These are phyloP conservation scores for Mortierella sp. DNA, from an alignment of 371 early-diverging fungal genomes.

Conservation along the genomic window DNA sequence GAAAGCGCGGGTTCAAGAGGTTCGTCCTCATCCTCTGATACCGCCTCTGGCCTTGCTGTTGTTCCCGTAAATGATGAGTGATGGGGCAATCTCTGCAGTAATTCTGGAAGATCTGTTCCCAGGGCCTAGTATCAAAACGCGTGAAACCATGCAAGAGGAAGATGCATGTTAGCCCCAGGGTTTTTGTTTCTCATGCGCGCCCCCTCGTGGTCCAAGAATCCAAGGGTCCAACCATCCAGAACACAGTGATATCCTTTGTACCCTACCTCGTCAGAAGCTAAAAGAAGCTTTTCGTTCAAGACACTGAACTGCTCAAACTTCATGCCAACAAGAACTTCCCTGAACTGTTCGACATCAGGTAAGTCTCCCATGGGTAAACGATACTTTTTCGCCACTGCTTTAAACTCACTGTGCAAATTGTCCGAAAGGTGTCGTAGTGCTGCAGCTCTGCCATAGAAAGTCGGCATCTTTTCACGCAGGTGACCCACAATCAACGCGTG, in stretches of 20 bases:
- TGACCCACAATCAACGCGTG: conserved; percentile 90
- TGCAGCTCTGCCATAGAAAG: conserved; percentile 84
- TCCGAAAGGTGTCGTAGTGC: conserved; percentile 78
- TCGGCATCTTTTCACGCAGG: conserved; percentile 85
- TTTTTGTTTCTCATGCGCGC: too few species aligned
- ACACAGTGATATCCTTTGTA: too few species aligned
- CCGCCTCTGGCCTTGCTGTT: conserved; percentile 34
- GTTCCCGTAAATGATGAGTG: conserved; percentile 45
- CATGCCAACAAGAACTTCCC: conserved; percentile 68
- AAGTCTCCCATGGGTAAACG: conserved; percentile 81
- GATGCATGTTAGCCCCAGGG: too few species aligned
- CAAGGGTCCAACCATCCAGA: too few species aligned
- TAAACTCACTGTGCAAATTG: conserved; percentile 78
- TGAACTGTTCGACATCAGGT: conserved; percentile 73
- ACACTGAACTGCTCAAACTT: conserved; percentile 79
- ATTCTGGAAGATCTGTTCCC: conserved; percentile 51
- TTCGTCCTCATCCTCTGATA: conserved; percentile 25
- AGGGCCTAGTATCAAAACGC: conserved; percentile 22
- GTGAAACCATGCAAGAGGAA: not conserved
- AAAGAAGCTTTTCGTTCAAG: conserved; percentile 43
- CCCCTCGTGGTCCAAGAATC: too few species aligned
- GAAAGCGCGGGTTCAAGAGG: conserved; percentile 17
- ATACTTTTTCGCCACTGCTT: conserved; percentile 74
- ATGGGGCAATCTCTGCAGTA: conserved; percentile 45
- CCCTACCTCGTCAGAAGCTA: conserved; percentile 55